Evolutionary conservation across 176 grass and related monocot genomes (phyloP).

Genomic region (Tillandsia fasciculata): DNA sequence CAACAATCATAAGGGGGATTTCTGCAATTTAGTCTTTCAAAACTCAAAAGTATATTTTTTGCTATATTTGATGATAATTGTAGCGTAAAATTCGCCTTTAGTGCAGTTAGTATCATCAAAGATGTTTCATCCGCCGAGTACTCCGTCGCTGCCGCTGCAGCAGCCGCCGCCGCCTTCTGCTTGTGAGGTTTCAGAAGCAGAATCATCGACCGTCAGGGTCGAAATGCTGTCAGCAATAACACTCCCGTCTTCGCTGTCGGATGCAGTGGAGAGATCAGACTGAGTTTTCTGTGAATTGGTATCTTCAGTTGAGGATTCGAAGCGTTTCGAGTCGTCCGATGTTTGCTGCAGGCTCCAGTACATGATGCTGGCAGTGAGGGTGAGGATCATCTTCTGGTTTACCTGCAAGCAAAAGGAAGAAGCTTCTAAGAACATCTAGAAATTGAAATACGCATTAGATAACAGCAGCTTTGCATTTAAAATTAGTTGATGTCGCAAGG

Average conservation of each 20-base stretch:
- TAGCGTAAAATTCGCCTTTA: too few species aligned
- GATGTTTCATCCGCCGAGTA: too few species aligned
- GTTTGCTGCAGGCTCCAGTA: slow-evolving; percentile 67
- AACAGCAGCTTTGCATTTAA: not conserved
- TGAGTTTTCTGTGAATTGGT: slow-evolving; percentile 40
- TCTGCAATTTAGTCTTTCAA: too few species aligned
- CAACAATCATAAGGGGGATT: too few species aligned
- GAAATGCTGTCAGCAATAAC: slow-evolving; percentile 34
- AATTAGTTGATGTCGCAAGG: not conserved
- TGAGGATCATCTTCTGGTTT: slow-evolving; percentile 98
- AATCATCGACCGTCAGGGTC: slow-evolving; percentile 42
- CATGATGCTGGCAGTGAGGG: slow-evolving; percentile 91
- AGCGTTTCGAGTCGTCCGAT: slow-evolving; percentile 33
- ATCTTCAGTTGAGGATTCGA: slow-evolving; percentile 59
- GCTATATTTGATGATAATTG: too few species aligned
- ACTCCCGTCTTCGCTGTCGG: slow-evolving; percentile 42
- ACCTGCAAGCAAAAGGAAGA: slow-evolving; percentile 43
- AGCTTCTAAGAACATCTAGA: not conserved
- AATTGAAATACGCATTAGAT: not conserved
- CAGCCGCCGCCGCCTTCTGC: slow-evolving; percentile 9
- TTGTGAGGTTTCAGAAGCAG: slow-evolving; percentile 29
- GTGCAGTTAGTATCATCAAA: too few species aligned
- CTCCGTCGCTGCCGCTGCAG: too few species aligned
- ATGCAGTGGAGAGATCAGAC: slow-evolving; percentile 27
- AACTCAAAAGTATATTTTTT: too few species aligned